Evolutionary conservation across 2,329 filamentous ascomycete species (phyloP), one percentile per base, ranked within the genome.

Genomic region (Arthrobotrys pseudoclavata): DNA sequence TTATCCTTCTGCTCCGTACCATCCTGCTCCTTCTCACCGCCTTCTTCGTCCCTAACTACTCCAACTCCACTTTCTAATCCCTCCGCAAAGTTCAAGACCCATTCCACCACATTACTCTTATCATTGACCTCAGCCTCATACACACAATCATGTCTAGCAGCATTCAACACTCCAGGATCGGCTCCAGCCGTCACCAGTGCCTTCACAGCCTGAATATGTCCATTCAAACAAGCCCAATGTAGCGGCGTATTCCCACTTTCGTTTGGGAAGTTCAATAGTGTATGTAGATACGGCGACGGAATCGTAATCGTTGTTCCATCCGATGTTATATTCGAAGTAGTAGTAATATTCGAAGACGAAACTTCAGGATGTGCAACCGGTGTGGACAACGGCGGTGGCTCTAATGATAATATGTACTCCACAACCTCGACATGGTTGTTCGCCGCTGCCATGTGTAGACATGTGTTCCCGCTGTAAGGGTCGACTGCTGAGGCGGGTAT

Each of bases 171-270:
- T 10, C 90, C 90, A 3, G 94, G 90, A 74, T 93, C 91, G 0
- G 94, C 94, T 1, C 93, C 94, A 1, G 89, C 86, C 52, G 90
- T 89, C n/a, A 80, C 66, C 12, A 99, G 87, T 0, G 90, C 85
- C 85, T 94, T 92, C 5, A 97, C 93, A 2, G 90, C 89, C 4
- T 91, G 88, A 2, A 98, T 85, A 82, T 97, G 94, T 0, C 94
- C 94, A 68, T 96, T 96, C 69, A 97, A 86, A 0, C 93, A 92
- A 0, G 95, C 95, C 94, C 94, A 98, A 85, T 99, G 96, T 72
- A 99, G 86, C 0, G 93, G 89, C 0, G 95, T 97, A 85, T 97
- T 98, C 52, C 94, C 94, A 53, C 92, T 91, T 79, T 89, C 86
- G 82, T 99, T 99, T 78, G 88, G 86, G 83, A 85, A 84, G 83